These are phyloP conservation scores for Pseudopyrenochaeta lycopersici DNA, from an alignment of 2,329 filamentous ascomycete genomes.

Conservation along the genomic window DNA sequence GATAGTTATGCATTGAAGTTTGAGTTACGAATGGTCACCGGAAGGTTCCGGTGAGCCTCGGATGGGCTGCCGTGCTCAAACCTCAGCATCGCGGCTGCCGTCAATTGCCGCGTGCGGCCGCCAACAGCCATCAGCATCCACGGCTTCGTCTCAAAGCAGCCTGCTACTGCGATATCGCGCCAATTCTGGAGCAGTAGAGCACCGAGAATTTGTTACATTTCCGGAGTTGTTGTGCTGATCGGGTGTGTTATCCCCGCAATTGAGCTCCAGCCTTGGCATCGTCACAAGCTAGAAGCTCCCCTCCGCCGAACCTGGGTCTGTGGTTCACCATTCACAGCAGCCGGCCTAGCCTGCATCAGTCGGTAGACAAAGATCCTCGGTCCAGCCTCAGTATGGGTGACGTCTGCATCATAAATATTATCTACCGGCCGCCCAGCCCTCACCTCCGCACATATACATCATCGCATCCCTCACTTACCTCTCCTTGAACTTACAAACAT, in stretches of 20 bases:
- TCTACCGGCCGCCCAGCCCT: conserved; percentile 29
- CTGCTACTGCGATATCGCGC: conserved; percentile 10
- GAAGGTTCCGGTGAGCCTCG: conserved; percentile 18
- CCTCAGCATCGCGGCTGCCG: conserved; percentile 33
- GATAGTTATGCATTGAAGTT: background rate
- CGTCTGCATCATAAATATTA: conserved; percentile 41
- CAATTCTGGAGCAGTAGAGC: background rate
- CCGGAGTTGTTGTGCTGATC: conserved; percentile 27
- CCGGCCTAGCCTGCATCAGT: conserved; percentile 39
- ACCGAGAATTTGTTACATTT: conserved; percentile 5
- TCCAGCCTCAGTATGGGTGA: conserved; percentile 42
- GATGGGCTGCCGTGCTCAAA: conserved; percentile 16
- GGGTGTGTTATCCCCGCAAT: conserved; percentile 34
- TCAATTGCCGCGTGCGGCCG: conserved; percentile 34
- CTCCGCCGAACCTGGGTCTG: conserved; percentile 36
- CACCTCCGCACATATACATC: conserved; percentile 37
- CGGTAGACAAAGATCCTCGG: conserved; percentile 44
- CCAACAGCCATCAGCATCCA: conserved; percentile 31
- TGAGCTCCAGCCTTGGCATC: conserved; percentile 39
- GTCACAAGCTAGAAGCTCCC: conserved; percentile 47
- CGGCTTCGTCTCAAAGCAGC: conserved; percentile 10
- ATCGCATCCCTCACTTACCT: conserved; percentile 29
- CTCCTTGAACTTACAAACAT: conserved; percentile 15
- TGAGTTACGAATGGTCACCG: conserved; percentile 6
- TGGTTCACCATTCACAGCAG: conserved; percentile 39